Conservation (phyloP, 371 early-diverging fungal species). For the Mortierella sp. region DNA sequence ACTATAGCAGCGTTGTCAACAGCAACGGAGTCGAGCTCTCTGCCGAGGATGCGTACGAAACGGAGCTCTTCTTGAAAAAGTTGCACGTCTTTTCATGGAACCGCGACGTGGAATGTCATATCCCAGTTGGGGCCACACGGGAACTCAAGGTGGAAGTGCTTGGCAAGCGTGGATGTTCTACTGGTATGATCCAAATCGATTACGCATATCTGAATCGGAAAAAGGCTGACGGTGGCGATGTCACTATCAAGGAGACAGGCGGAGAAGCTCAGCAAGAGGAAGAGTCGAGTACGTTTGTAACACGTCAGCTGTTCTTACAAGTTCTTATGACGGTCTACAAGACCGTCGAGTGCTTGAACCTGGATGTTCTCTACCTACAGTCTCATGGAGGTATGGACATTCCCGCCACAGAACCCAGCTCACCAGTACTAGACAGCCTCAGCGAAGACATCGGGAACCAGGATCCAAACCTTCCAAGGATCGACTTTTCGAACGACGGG, state of each 20-base stretch:
- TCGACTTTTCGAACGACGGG: conserved; percentile 50
- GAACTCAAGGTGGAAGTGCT: conserved; percentile 75
- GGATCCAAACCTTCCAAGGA: conserved; percentile 19
- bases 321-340: conserved; percentile 78
- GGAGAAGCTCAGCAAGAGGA: no score
- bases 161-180: conserved; percentile 81
- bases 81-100: conserved; percentile 77
- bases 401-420: conserved; percentile 33
- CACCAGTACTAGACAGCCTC: conserved; percentile 13
- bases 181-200: conserved; percentile 76
- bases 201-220: conserved; percentile 70
- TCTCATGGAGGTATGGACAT: conserved; percentile 53
- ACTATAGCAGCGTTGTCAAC: conserved; percentile 47
- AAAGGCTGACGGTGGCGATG: no score
- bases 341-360: conserved; percentile 70
- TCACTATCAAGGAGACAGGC: no score
- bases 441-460: conserved; percentile 4
- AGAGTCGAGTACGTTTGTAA: conserved; percentile 62
- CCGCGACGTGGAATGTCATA: conserved; percentile 51
- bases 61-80: conserved; percentile 73
- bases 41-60: conserved; percentile 79
- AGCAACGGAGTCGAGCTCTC: conserved; percentile 62
- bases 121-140: conserved; percentile 67
- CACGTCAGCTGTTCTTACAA: conserved; percentile 75
- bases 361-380: conserved; percentile 73